phyloP scores from a whole-genome alignment of 805 yeast species.

The Isabelozyma gotoi region DNA sequence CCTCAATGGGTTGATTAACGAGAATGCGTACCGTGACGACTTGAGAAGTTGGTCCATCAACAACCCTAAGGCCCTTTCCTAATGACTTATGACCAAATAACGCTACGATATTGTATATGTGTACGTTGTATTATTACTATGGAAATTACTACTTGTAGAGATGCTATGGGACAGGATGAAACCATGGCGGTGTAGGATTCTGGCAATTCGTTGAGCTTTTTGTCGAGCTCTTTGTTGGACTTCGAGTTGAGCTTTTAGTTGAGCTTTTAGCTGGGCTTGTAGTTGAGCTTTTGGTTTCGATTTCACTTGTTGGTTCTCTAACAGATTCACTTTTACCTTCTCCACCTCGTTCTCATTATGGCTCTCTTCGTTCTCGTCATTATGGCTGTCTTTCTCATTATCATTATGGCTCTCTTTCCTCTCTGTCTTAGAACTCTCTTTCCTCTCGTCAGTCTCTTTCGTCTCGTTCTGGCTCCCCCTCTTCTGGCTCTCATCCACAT shows the following conservation, averaged over 20 bases:
- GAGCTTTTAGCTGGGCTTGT: no score
- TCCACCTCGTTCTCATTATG: neutral
- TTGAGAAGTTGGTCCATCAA: slow-evolving; percentile 31
- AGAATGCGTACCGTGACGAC: slow-evolving; percentile 34
- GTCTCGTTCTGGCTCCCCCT: neutral
- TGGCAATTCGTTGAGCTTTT: no score
- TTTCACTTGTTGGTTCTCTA: neutral
- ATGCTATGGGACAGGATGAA: no score
- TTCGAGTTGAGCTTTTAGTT: no score
- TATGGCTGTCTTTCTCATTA: neutral
- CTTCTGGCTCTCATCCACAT: neutral
- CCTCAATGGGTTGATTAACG: slow-evolving; percentile 40
- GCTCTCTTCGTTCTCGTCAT: neutral
- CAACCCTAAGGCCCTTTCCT: neutral
- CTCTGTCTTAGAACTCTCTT: neutral
- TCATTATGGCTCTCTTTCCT: no score
- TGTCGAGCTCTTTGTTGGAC: no score
- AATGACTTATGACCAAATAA: neutral
- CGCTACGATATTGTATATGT: no score
- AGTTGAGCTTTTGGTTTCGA: no score
- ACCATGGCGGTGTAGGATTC: no score
- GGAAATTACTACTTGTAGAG: no score
- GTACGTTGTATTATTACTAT: no score
- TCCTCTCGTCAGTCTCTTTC: no score
- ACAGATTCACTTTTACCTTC: neutral